Conservation (phyloP, 352 stramenopile genomes). For the Phytophthora pinifolia region DNA sequence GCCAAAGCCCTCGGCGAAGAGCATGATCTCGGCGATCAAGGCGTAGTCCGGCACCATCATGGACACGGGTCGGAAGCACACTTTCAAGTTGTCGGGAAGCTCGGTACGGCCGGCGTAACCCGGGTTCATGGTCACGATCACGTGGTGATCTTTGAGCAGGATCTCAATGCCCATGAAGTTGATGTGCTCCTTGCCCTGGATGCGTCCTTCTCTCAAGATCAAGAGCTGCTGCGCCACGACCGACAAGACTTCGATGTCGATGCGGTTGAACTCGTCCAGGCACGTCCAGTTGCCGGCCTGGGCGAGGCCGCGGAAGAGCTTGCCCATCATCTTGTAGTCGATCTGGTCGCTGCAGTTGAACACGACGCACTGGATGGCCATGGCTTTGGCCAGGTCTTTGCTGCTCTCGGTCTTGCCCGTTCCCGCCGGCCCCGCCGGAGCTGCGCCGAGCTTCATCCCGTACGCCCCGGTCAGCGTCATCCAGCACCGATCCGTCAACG, state of each 20-base stretch:
- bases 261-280: constrained; percentile 95
- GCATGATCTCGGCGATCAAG: constrained; percentile 97
- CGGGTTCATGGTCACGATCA: constrained; percentile 98
- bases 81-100: constrained; percentile 97
- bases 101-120: constrained; percentile 95
- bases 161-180: constrained; percentile 98
- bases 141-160: constrained; percentile 94
- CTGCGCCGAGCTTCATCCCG: constrained; percentile 91
- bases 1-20: constrained; percentile 95
- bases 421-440: constrained; percentile 92
- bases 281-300: constrained; percentile 90
- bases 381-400: constrained; percentile 94
- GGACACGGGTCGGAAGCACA: constrained; percentile 94
- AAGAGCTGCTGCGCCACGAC: constrained; percentile 93
- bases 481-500: constrained; percentile 94
- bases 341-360: constrained; percentile 97
- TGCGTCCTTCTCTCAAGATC: constrained; percentile 70
- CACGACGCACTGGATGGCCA: constrained; percentile 94
- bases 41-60: constrained; percentile 97
- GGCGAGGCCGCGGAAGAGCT: constrained; percentile 93
- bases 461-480: constrained; percentile 95
- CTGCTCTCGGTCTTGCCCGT: constrained; percentile 97
- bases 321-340: constrained; percentile 98
- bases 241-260: constrained; percentile 93
- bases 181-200: constrained; percentile 88